Base-by-base conservation (phyloP, 2,329 filamentous ascomycete species). In the Bipolaris cookei region DNA sequence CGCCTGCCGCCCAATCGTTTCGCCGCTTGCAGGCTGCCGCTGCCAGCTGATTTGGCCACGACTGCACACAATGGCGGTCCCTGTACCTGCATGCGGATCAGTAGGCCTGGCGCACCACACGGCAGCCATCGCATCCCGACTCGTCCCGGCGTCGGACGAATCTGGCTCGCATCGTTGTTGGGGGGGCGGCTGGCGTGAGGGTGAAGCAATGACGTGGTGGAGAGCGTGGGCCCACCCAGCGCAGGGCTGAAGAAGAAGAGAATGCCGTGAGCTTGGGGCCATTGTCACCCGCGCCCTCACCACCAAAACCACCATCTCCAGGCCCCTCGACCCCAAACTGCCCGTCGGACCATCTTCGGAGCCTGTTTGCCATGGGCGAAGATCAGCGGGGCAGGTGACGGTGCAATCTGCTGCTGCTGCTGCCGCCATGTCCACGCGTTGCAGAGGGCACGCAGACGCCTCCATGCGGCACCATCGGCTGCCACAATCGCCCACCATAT, bases 71-170 rank as follows among this genome's bases (percentile, higher is more conserved):
- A 38, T 25, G 13, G 23, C 43, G 50, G 45, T 50, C 55, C 55
- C 55, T 58, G 55, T 58, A 58, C 51, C 55, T 58, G 51, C 55
- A 50, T 54, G 38, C 54, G 23, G 21, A 56, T 56, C 54, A 47
- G 34, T 49, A 53, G 46, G 44, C 38, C 34, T 11, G 49, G 49
- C 38, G 51, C 45, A 53, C 42, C 59, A 47, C 46, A 44, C 44
- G 41, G 32, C 50, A 46, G 14, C 50, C 45, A 28, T 56, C 38
- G 42, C 25, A 43, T 38, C 59, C 57, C 56, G 57, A 55, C 42
- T 63, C 57, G 32, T 62, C 54, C 48, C 63, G 61, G 42, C 58
- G 51, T 23, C 59, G 61, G 37, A 66, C 54, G 20, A 65, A 42
- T 52, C 61, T 60, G 55, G 53, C 55, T 42, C 37, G 28, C 10